A percentile compares a stretch with the other conserved stretches of the same genome.
Evolutionary conservation across 106 monocot genomes (phyloP).

Genomic region (Posidonia australis): DNA sequence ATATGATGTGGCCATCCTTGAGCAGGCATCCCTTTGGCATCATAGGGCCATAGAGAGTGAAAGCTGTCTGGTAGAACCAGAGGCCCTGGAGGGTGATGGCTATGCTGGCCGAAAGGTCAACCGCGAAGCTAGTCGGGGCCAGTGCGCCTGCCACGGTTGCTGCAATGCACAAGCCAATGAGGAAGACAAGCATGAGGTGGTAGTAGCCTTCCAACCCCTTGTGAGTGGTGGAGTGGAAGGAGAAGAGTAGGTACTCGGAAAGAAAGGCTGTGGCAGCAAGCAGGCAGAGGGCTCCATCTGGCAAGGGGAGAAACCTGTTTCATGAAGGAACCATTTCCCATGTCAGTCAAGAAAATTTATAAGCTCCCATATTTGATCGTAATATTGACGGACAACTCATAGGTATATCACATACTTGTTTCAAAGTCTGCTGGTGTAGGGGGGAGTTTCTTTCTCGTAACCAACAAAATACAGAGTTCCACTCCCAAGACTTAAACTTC

Average conservation of each 20-base stretch:
- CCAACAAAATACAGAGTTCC: too few relatives aligned
- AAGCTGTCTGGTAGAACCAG: conserved; percentile 99
- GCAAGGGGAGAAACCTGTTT: conserved; percentile 50
- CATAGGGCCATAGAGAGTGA: conserved; percentile 92
- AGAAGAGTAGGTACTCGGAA: conserved; percentile 82
- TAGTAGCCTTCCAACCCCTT: conserved; percentile 89
- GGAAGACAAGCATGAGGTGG: conserved; percentile 76
- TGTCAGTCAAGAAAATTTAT: not conserved
- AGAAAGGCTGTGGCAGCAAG: conserved; percentile 68
- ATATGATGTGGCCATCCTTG: conserved; percentile 36
- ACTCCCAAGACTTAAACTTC: too few relatives aligned
- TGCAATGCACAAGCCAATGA: conserved; percentile 61
- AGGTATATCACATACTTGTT: too few relatives aligned
- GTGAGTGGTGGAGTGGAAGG: conserved; percentile 91
- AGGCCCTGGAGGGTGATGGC: conserved; percentile 84
- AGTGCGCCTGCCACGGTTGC: conserved; percentile 48
- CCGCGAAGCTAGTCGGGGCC: conserved; percentile 43
- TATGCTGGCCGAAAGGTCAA: conserved; percentile 46
- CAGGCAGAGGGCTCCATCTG: conserved; percentile 64
- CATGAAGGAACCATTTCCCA: not conserved
- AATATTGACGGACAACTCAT: too few relatives aligned
- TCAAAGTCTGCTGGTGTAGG: too few relatives aligned
- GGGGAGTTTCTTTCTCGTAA: too few relatives aligned
- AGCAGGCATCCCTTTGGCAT: conserved; percentile 78
- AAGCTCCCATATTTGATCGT: too few relatives aligned